These are phyloP conservation scores for Leptosphaerulina australis DNA, from an alignment of 2,329 filamentous ascomycete genomes.

Conservation along the genomic window DNA sequence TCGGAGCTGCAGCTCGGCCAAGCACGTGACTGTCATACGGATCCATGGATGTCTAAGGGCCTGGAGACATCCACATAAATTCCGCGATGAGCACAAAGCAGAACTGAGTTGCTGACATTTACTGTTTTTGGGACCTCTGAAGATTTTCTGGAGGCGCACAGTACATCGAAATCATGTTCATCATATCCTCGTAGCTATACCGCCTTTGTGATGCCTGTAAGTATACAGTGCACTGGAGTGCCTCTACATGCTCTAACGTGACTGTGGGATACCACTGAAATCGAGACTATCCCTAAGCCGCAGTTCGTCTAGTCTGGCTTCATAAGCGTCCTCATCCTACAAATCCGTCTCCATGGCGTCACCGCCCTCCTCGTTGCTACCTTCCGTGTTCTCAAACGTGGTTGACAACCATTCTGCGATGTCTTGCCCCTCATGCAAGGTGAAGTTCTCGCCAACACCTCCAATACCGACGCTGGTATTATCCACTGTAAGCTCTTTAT, in stretches of 20 bases:
- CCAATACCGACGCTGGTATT: slow-evolving; percentile 93
- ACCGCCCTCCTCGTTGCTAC: slow-evolving; percentile 41
- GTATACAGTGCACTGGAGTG: too few species aligned
- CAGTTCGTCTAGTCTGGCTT: slow-evolving; percentile 2
- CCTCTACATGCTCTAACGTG: background rate
- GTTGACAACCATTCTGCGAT: slow-evolving; percentile 85
- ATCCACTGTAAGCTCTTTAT: slow-evolving; percentile 96
- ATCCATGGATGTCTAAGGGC: background rate
- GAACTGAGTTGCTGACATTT: too few species aligned
- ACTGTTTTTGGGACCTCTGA: background rate
- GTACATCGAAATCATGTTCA: slow-evolving; percentile 20
- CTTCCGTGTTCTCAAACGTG: slow-evolving; percentile 56
- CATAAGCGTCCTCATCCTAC: slow-evolving; percentile 21
- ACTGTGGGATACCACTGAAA: background rate
- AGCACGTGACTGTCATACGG: slow-evolving; percentile 6
- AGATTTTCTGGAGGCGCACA: background rate
- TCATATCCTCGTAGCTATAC: slow-evolving; percentile 32
- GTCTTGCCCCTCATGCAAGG: slow-evolving; percentile 87
- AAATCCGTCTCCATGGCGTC: slow-evolving; percentile 64
- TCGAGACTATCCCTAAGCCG: background rate
- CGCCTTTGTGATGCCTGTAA: too few species aligned
- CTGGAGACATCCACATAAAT: too few species aligned
- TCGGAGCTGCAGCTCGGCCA: slow-evolving; percentile 38
- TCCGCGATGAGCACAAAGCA: too few species aligned
- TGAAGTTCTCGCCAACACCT: slow-evolving; percentile 79